phyloP scores from a whole-genome alignment of 2,329 filamentous ascomycete species.

The Aspergillus fijiensis region DNA sequence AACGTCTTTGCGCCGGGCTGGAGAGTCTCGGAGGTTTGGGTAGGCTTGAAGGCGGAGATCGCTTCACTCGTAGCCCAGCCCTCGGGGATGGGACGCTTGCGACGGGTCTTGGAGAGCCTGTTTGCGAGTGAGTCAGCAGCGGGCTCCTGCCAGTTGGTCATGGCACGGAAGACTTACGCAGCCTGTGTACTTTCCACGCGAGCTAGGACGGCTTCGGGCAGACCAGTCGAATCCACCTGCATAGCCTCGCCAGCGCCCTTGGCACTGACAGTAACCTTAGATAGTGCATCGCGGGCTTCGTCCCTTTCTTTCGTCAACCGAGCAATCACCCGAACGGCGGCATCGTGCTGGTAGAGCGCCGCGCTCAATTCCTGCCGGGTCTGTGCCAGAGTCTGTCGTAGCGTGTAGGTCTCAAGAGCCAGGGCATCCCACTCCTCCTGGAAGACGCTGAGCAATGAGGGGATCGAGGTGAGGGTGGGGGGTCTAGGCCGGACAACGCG shows the following conservation, averaged over 20 bases:
- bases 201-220: slow-evolving; percentile 69
- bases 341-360: slow-evolving; percentile 94
- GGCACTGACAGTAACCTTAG: slow-evolving; percentile 74
- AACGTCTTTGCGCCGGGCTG: slow-evolving; percentile 60
- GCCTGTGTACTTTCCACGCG: slow-evolving; percentile 79
- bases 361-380: slow-evolving; percentile 92
- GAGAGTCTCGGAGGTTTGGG: slow-evolving; percentile 55
- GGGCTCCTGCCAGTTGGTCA: background rate
- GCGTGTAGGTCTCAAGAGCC: slow-evolving; percentile 84
- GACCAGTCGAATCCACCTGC: slow-evolving; percentile 79
- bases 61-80: slow-evolving; percentile 79
- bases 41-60: slow-evolving; percentile 60
- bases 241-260: slow-evolving; percentile 72
- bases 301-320: slow-evolving; percentile 87
- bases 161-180: slow-evolving; percentile 56
- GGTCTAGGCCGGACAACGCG: slow-evolving; percentile 84
- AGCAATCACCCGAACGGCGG: slow-evolving; percentile 92
- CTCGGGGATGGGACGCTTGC: slow-evolving; percentile 82
- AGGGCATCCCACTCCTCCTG: slow-evolving; percentile 98
- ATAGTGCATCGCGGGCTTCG: slow-evolving; percentile 84
- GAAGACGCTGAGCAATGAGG: slow-evolving; percentile 87
- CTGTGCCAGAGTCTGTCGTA: slow-evolving; percentile 84
- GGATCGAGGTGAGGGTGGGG: slow-evolving; percentile 92
- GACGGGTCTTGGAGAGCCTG: slow-evolving; percentile 81
- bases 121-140: slow-evolving; percentile 23